Evolutionary conservation across 495 filamentous ascomycete species (phyloP).

Genomic region (Symbiotaphrina buchneri): DNA sequence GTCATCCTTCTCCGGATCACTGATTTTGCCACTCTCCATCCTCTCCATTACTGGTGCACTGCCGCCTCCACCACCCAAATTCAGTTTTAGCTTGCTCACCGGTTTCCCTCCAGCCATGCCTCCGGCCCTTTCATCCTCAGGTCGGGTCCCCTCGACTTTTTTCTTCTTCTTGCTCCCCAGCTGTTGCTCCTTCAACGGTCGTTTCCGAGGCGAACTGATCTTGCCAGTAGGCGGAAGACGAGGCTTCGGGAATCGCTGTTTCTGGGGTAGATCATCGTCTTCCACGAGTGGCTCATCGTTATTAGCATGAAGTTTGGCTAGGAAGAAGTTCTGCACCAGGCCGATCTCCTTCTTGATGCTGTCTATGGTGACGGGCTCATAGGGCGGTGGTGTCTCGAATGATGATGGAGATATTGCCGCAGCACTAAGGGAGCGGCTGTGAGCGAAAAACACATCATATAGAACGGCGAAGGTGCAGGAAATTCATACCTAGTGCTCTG

Average conservation of each 20-base stretch:
- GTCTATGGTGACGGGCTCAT: conserved; percentile 60
- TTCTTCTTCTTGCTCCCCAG: conserved; percentile 58
- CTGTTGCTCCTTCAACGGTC: conserved; percentile 55
- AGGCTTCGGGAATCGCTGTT: conserved; percentile 82
- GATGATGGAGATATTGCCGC: conserved; percentile 18
- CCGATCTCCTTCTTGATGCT: conserved; percentile 61
- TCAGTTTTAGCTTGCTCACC: conserved; percentile 12
- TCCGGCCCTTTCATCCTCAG: conserved; percentile 9
- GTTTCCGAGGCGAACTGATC: conserved; percentile 76
- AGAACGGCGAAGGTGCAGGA: conserved; percentile 5
- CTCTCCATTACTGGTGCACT: conserved; percentile 6
- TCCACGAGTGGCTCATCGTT: conserved; percentile 67
- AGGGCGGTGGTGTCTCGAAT: conserved; percentile 46
- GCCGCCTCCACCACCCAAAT: conserved; percentile 6
- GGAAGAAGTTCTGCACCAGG: conserved; percentile 74
- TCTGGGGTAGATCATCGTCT: conserved; percentile 83
- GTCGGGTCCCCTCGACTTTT: conserved; percentile 11
- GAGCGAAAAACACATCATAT: conserved; percentile 5
- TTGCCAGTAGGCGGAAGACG: conserved; percentile 86
- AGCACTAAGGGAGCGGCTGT: conserved; percentile 19
- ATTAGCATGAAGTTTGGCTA: conserved; percentile 62
- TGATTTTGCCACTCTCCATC: conserved; percentile 24
- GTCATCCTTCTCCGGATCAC: conserved; percentile 28
- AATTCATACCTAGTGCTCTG: conserved; percentile 40
- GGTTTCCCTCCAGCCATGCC: conserved; percentile 6